Base-by-base conservation (phyloP, 805 yeast species). In the Alloascoidea africana region DNA sequence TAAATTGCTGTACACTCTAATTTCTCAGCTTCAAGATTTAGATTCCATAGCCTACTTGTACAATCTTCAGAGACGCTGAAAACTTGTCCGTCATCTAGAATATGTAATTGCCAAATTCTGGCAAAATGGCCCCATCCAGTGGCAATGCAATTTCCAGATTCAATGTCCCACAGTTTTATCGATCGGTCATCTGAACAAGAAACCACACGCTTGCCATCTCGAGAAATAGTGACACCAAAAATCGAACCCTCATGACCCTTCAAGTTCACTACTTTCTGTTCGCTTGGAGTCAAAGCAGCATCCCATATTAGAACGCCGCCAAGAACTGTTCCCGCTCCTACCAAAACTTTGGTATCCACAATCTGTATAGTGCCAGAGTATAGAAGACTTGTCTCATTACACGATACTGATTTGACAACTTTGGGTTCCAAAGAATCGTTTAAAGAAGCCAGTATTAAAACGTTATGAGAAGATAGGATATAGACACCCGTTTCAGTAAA, bases 101-200 rank as follows among this genome's bases (percentile, higher is more conserved):
- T 83, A 36, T 64, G 65, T 34, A 89, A 59, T 33, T 70, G 68
- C 98, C 98, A 91, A 32, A 91, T 87, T 51, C 98, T 70, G 0
- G 97, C 89, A 1, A 81, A 77, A 52, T 91, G 98, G 11, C 97
- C 98, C 96, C 96, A 91, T 0, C 95, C 96, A 17, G 76, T 70
- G 1, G 89, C 80, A 32, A 81, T 46, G n/a, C 36, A 34, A 13
- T 16, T 14, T 1, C 93, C 89, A 1, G 69, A 50, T 4, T 49
- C 48, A 42, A 78, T 58, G 46, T 73, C 73, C 77, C 86, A 86
- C 4, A 89, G 52, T 40, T 76, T 78, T 39, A 91, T 74, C 0
- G 96, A 82, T 43, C 98, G 66, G 52, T 89, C 98, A 55, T 91
- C 97, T 0, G 97, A 89, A 53, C 98, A 91, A 36, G 89, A 76